Conservation (phyloP, 257 asterid species). For the Paulownia fortunei region DNA sequence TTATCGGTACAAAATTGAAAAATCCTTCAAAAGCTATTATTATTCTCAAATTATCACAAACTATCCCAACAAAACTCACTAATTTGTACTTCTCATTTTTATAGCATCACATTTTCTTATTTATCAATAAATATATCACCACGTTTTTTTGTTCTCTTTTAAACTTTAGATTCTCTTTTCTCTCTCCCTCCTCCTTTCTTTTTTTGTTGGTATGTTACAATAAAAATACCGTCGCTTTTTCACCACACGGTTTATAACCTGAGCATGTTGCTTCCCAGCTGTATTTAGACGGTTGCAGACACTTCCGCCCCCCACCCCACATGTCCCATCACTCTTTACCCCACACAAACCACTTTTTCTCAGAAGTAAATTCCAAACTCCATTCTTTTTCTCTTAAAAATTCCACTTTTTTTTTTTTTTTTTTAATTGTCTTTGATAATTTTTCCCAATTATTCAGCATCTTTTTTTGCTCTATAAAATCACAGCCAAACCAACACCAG, state of each 20-base stretch:
- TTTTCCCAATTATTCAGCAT: conserved; percentile 22
- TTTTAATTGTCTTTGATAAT: background rate
- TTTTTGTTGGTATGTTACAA: too few species aligned
- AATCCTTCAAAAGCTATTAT: too few species aligned
- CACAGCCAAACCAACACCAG: conserved; percentile 38
- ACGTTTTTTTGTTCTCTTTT: background rate
- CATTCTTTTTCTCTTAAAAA: conserved; percentile 18
- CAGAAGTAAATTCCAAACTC: conserved; percentile 52
- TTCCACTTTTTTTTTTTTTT: background rate
- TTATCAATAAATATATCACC: too few species aligned
- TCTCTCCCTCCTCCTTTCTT: too few species aligned
- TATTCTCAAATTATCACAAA: too few species aligned
- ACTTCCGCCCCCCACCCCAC: conserved; percentile 52
- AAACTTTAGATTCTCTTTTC: background rate
- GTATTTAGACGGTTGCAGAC: conserved; percentile 49
- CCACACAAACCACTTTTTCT: conserved; percentile 39
- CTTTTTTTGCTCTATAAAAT: conserved; percentile 63
- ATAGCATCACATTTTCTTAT: background rate
- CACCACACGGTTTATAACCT: background rate
- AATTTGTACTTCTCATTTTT: too few species aligned
- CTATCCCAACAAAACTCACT: too few species aligned
- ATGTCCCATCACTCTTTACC: conserved; percentile 57
- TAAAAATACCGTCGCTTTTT: too few species aligned
- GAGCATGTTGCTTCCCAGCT: conserved; percentile 62
- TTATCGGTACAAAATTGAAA: too few species aligned